Evolutionary conservation across 2,329 filamentous ascomycete species (phyloP), one percentile per base, ranked within the genome.

Genomic region (Ophiostoma quercus): DNA sequence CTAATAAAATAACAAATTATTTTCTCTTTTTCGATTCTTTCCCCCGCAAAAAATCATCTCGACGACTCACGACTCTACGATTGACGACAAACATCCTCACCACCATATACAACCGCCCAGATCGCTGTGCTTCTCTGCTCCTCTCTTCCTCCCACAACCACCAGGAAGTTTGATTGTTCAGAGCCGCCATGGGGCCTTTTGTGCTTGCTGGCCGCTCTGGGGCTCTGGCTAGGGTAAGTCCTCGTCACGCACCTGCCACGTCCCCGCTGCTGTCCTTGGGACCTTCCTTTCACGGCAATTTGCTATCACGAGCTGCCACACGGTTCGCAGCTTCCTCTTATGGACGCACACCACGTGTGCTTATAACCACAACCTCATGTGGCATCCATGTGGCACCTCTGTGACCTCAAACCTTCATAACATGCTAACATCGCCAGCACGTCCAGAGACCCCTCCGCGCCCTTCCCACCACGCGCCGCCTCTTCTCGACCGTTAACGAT

Each of bases 171-270:
- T 41, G 51, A 68, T 43, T 62, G 69, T 68, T 68, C 69, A 67
- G 67, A 72, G 71, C 71, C 67, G 75, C 69, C 69, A 85, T 85
- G 83, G 82, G 82, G 77, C 78, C 83, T 79, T 83, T 84, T 78
- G 79, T 83, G 76, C 78, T 84, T 74, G 82, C 80, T 74, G 79
- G 80, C 74, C 81, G 82, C 74, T 82, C 82, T 72, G 81, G 82
- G 76, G 80, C 79, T 74, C 79, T 80, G 76, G 80, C 83, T 76
- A 80, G 79, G 78, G 83, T 85, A 77, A 69, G 76, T 63, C n/a
- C 54, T 12, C 9, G 39, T 41, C 25, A 34, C n/a, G 62, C n/a
- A 34, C 11, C 12, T 37, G 29, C 34, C 7, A 29, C 32, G 63
- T 43, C 63, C 63, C 63, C 63, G 63, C 63, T 66, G 34, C 39